These are phyloP conservation scores for Ottelia alismoides DNA, from an alignment of 106 monocot genomes.

Conservation along the genomic window DNA sequence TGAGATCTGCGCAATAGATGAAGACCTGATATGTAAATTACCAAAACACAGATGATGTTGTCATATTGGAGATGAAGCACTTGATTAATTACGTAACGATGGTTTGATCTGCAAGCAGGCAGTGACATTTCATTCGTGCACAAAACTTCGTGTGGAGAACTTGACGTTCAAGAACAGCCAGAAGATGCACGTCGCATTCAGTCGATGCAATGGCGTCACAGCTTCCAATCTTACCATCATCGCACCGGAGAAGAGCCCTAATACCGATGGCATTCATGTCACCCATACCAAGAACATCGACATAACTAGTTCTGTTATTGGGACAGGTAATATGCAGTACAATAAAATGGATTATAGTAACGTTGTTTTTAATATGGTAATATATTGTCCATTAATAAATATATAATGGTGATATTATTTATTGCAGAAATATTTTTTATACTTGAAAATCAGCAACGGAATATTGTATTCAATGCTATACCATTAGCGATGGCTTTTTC, in stretches of 20 bases:
- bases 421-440: too few relatives aligned
- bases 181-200: constrained; percentile 68
- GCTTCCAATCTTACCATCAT: constrained; percentile 36
- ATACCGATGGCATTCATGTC: constrained; percentile 81
- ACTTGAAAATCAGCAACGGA: not conserved
- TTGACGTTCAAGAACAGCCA: constrained; percentile 45
- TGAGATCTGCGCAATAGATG: too few relatives aligned
- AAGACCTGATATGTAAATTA: too few relatives aligned
- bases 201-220: constrained; percentile 30
- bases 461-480: not conserved
- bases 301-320: constrained; percentile 32
- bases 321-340: constrained; percentile 39
- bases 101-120: constrained; percentile 41
- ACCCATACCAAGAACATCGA: constrained; percentile 30
- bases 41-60: too few relatives aligned
- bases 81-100: not conserved
- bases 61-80: not conserved
- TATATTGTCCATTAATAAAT: not conserved
- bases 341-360: not conserved
- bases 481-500: not conserved
- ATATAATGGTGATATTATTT: too few relatives aligned
- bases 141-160: constrained; percentile 28
- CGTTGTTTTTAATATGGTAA: not conserved
- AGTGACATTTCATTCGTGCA: constrained; percentile 57
- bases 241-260: constrained; percentile 51